phyloP scores from a whole-genome alignment of 2,329 filamentous ascomycete genomes.

The Penicillium capsulatum region DNA sequence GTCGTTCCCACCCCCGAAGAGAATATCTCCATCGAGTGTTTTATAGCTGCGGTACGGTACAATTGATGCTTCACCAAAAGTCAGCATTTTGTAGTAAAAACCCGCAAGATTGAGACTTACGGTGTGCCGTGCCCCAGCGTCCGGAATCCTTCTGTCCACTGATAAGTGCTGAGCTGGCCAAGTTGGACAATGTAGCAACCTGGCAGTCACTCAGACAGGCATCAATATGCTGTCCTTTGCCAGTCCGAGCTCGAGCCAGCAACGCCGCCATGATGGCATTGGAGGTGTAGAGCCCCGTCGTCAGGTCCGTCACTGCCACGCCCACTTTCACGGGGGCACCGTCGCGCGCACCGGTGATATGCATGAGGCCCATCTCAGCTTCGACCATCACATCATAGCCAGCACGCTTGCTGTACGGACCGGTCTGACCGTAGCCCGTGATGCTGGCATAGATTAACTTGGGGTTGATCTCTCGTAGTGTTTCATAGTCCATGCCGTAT shows the following conservation, averaged over 20 bases:
- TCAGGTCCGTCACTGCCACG: slow-evolving; percentile 93
- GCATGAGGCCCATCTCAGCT: slow-evolving; percentile 96
- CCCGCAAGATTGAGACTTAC: slow-evolving; percentile 44
- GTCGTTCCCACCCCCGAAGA: slow-evolving; percentile 63
- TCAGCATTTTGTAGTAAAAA: slow-evolving; percentile 7
- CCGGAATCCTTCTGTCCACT: slow-evolving; percentile 83
- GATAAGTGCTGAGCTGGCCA: slow-evolving; percentile 86
- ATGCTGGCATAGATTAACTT: slow-evolving; percentile 89
- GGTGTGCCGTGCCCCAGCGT: slow-evolving; percentile 94
- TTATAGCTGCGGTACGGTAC: slow-evolving; percentile 87
- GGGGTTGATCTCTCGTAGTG: slow-evolving; percentile 76
- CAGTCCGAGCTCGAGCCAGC: slow-evolving; percentile 67
- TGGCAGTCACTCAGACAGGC: slow-evolving; percentile 90
- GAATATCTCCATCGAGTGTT: slow-evolving; percentile 59
- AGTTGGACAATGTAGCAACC: slow-evolving; percentile 89
- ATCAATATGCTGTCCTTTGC: slow-evolving; percentile 87
- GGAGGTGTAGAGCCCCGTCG: slow-evolving; percentile 89
- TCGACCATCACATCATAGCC: slow-evolving; percentile 99
- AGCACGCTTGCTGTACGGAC: slow-evolving; percentile 78
- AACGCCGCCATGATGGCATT: slow-evolving; percentile 95
- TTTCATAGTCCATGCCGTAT: slow-evolving; percentile 84
- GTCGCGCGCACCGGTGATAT: slow-evolving; percentile 86
- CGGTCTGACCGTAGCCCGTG: slow-evolving; percentile 94
- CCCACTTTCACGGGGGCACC: slow-evolving; percentile 95
- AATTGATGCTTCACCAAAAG: slow-evolving; percentile 67